Conservation (phyloP, 352 stramenopile species). For the Phytophthora europaea region DNA sequence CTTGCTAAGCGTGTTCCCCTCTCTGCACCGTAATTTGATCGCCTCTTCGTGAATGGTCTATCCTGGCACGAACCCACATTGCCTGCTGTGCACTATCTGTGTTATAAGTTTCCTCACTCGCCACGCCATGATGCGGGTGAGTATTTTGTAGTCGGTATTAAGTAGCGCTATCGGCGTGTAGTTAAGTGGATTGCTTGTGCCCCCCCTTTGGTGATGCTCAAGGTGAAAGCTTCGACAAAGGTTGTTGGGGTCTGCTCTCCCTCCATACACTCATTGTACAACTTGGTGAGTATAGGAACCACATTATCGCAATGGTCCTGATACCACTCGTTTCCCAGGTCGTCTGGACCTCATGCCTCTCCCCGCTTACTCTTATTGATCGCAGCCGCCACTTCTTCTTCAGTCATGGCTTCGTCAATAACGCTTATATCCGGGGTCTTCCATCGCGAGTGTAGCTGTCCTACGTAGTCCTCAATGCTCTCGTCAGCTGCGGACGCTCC, state of each 20-base stretch:
- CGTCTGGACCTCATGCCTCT: constrained; percentile 8
- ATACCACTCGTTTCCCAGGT: constrained; percentile 8
- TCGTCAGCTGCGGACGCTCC: neutral
- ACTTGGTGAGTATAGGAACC: neutral
- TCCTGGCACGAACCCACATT: constrained; percentile 6
- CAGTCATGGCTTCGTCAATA: neutral
- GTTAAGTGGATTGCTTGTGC: constrained; percentile 5
- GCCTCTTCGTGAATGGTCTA: constrained; percentile 16
- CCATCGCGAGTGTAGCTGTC: neutral
- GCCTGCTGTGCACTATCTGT: neutral
- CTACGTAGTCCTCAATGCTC: neutral
- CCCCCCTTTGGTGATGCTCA: constrained; percentile 10
- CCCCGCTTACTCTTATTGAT: constrained; percentile 4
- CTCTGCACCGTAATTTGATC: neutral
- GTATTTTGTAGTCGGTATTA: too few species aligned
- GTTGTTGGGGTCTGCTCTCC: neutral
- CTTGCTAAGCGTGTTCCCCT: neutral
- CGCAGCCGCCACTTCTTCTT: neutral
- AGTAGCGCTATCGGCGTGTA: constrained; percentile 7
- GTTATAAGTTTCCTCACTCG: neutral
- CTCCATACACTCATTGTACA: constrained; percentile 5
- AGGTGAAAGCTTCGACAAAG: neutral
- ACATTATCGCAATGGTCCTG: neutral
- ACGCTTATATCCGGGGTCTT: neutral
- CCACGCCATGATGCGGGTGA: constrained; percentile 12